Percentiles rank a stretch among this genome's conserved stretches.
phyloP scores from a whole-genome alignment of 495 filamentous ascomycete genomes.

The Aspergillus avenaceus region DNA sequence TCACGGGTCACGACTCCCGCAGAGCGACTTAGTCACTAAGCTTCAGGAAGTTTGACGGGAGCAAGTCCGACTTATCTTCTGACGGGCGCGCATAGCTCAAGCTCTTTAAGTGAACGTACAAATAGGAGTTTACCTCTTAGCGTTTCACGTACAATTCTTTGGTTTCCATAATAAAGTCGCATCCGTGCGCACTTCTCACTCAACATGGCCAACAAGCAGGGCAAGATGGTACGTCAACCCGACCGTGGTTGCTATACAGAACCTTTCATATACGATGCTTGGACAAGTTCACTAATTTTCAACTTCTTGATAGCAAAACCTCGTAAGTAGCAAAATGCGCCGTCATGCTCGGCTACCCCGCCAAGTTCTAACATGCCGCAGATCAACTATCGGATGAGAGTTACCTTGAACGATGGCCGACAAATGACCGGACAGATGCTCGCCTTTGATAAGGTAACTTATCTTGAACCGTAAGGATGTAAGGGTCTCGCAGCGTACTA shows the following conservation, averaged over 20 bases:
- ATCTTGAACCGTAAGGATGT: neutral
- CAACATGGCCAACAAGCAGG: constrained; percentile 90
- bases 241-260: constrained; percentile 25
- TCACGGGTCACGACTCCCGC: constrained; percentile 2
- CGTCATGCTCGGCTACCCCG: neutral
- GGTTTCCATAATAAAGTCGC: constrained; percentile 55
- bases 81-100: constrained; percentile 10
- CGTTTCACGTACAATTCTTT: constrained; percentile 48
- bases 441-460: constrained; percentile 86
- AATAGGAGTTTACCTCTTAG: constrained; percentile 23
- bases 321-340: constrained; percentile 65
- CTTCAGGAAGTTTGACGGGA: constrained; percentile 2
- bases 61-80: constrained; percentile 3
- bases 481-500: neutral
- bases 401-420: constrained; percentile 90
- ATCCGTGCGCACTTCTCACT: constrained; percentile 54
- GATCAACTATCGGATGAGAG: constrained; percentile 99
- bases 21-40: no score
- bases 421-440: constrained; percentile 98
- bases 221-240: constrained; percentile 86
- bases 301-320: constrained; percentile 70
- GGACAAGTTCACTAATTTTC: constrained; percentile 54
- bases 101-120: constrained; percentile 4
- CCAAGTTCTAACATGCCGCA: constrained; percentile 39
- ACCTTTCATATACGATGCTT: constrained; percentile 6